Base-by-base conservation (phyloP, 495 filamentous ascomycete genomes). In the Neurospora terricola region DNA sequence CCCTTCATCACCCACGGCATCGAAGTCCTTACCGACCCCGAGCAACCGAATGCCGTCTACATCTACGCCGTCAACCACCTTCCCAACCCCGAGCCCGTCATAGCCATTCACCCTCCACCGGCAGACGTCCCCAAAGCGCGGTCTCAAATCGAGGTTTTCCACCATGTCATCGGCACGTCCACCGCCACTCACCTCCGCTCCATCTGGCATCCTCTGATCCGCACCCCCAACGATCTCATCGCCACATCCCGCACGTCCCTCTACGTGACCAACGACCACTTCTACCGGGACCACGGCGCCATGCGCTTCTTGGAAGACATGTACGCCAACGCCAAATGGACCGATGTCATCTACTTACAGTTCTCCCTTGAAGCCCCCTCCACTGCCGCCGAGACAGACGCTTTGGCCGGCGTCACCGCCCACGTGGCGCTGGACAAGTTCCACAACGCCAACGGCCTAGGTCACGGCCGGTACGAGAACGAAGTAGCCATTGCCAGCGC, bases 181-280 rank as follows among this genome's bases (percentile, higher is more conserved):
- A 74, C 76, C 0, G 75, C 80, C 43, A 74, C 73, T 39, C 81
- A 84, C 76, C 72, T 80, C 78, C 87, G 81, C 73, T 87, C 76
- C 76, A 82, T 84, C 72, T 86, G 78, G 75, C 79, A 84, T 62
- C 83, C 83, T 2, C 48, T 85, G 34, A 84, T 90, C 73, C 75
- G 79, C n/a, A 90, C 89, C 1, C 89, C 89, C 2, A 91, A 91
- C 76, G 89, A 90, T 71, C 73, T 91, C 69, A 81, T 86, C 69
- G 87, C 87, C 37, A 74, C 78, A 14, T 84, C 80, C 38, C 83
- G 85, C 14, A 75, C 73, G 62, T 85, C 85, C 1, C 82, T 90
- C 77, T 88, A 87, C 75, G 84, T 89, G 5, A 90, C 88, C 7
- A 91, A 91, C 74, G 89, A 90, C 76, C 88, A 91, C 74, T 82